Base-by-base conservation (phyloP, 2,329 filamentous ascomycete species). In the Pseudocercospora cruenta region DNA sequence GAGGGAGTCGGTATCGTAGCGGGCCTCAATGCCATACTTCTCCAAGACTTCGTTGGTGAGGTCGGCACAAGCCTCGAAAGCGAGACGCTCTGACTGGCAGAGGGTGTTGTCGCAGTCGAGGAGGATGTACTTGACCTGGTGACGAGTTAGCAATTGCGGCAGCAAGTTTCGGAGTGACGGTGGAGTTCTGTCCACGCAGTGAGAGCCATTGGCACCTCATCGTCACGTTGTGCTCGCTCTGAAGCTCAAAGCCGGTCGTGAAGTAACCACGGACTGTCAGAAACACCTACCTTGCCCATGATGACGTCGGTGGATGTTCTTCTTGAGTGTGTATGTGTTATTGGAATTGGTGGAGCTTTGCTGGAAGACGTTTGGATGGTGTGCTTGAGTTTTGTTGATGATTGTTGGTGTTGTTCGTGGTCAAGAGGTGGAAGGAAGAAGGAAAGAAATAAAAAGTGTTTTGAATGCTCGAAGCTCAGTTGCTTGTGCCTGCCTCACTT, bases 31-130 rank as follows among this genome's bases (percentile, higher is more conserved):
- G 73, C 84, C 82, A 76, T 90, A 85, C 75, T 86, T 85, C 73
- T 85, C 84, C 78, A 94, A 88, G 78, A 96, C 92, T 80, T 93
- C 85, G 82, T 97, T 97, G 84, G 93, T 90, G 70, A 97, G 88
- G 67, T 92, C 91, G 75, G 93, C 92, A 80, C 92, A 96, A 72
- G 92, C 93, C 82, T 94, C 92, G 79, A 97, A 96, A 78, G 93
- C 93, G 73, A 96, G 86, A 76, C 91, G 89, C 84, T 97, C 94
- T 62, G 92, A 96, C 74, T 95, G 88, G 78, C 95, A 93, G 78
- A 97, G 92, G 70, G 93, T 97, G 86, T 97, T 97, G 87, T 97
- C 84, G 80, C 85, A 84, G 80, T 84, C 82, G 78, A 84, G 81
- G 70, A 84, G 81, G 75, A 84, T 81, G 77, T 83, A 81, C 71